phyloP scores from a whole-genome alignment of 2,329 filamentous ascomycete genomes.

The Paracamarosporium sp. region DNA sequence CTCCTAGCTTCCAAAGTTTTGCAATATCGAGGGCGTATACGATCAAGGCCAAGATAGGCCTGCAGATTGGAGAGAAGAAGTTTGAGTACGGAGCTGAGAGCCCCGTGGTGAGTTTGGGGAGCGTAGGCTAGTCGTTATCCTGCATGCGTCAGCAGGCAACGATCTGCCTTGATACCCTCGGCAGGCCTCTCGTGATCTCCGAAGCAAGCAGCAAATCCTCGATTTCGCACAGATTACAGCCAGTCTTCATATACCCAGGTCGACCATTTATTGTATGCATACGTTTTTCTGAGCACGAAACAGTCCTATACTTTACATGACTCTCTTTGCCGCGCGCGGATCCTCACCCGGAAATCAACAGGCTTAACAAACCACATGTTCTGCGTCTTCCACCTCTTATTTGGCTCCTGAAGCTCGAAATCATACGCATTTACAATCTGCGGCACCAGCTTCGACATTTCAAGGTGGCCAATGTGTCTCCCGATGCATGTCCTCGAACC shows the following conservation, averaged over 20 bases:
- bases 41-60: constrained; percentile 22
- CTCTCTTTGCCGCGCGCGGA: not conserved
- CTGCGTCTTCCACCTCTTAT: constrained; percentile 10
- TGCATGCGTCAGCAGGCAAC: too few species aligned
- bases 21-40: constrained; percentile 29
- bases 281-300: too few species aligned
- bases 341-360: constrained; percentile 1
- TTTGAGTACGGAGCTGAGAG: constrained; percentile 26
- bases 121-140: constrained; percentile 6
- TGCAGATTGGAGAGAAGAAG: constrained; percentile 26
- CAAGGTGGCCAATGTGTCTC: constrained; percentile 17
- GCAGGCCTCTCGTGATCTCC: too few species aligned
- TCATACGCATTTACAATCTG: constrained; percentile 10
- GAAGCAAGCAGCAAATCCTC: too few species aligned
- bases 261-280: too few species aligned
- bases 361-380: constrained; percentile 20
- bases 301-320: too few species aligned
- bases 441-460: constrained; percentile 16
- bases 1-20: constrained; percentile 31
- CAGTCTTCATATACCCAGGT: too few species aligned
- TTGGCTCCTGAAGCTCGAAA: constrained; percentile 7
- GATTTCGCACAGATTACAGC: too few species aligned
- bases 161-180: too few species aligned
- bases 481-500: constrained; percentile 29
- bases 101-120: constrained; percentile 16